These are phyloP conservation scores for Trametes punicea DNA, from an alignment of 768 basidiomycete species.

Conservation along the genomic window DNA sequence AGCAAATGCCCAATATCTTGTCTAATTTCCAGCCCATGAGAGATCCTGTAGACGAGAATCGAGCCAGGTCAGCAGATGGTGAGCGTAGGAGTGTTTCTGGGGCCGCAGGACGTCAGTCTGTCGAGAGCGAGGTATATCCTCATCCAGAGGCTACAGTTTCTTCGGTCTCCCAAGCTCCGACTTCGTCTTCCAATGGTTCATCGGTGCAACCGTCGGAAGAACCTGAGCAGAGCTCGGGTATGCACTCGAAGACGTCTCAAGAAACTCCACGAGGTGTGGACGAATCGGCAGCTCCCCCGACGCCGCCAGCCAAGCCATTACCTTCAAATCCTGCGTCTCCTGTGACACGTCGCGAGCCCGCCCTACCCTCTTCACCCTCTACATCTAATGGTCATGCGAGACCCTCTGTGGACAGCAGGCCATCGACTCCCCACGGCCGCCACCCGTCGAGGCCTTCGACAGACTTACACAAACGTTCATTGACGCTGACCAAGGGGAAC, in stretches of 20 bases:
- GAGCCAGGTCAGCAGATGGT: constrained; percentile 12
- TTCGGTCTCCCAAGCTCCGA: background rate
- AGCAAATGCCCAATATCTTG: constrained; percentile 15
- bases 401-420: constrained; percentile 14
- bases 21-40: constrained; percentile 3
- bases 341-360: constrained; percentile 24
- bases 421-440: constrained; percentile 21
- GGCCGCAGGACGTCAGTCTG: background rate
- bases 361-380: constrained; percentile 17
- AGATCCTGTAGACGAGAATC: constrained; percentile 23
- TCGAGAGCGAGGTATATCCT: background rate
- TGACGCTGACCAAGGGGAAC: constrained; percentile 51
- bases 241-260: background rate
- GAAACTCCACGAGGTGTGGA: background rate
- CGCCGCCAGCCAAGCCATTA: constrained; percentile 25
- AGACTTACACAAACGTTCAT: constrained; percentile 33
- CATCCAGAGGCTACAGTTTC: background rate
- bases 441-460: constrained; percentile 23
- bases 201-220: constrained; percentile 3
- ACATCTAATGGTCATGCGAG: constrained; percentile 12
- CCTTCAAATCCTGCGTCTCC: constrained; percentile 15
- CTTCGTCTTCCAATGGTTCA: background rate
- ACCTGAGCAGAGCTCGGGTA: background rate
- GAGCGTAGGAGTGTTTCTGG: background rate
- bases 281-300: constrained; percentile 17